Evolutionary conservation across 352 stramenopile genomes (phyloP).

Genomic region (Phytophthora tentaculata): DNA sequence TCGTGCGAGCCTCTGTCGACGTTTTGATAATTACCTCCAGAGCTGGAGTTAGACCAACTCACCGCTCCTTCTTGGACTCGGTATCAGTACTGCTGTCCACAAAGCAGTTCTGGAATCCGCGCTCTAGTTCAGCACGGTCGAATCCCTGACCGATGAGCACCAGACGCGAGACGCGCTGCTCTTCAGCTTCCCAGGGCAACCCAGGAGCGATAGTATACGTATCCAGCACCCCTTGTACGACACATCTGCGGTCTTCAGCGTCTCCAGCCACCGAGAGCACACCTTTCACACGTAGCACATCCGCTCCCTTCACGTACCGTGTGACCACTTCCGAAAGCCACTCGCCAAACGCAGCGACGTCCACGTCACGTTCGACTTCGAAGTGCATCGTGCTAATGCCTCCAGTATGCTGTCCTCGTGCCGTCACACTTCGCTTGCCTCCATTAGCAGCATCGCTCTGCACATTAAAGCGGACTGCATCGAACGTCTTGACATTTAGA

Average conservation of each 20-base stretch:
- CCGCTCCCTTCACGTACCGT: slow-evolving; percentile 54
- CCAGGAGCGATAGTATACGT: slow-evolving; percentile 79
- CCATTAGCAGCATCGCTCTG: slow-evolving; percentile 28
- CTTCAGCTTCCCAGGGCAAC: slow-evolving; percentile 34
- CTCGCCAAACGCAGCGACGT: slow-evolving; percentile 59
- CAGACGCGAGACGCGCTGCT: slow-evolving; percentile 54
- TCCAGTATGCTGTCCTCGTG: slow-evolving; percentile 51
- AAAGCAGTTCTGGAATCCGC: slow-evolving; percentile 55
- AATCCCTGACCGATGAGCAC: slow-evolving; percentile 75
- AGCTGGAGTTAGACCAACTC: slow-evolving; percentile 9
- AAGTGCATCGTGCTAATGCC: slow-evolving; percentile 66
- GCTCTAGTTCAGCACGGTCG: slow-evolving; percentile 47
- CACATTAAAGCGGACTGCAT: slow-evolving; percentile 61
- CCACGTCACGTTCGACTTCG: slow-evolving; percentile 51
- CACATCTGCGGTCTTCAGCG: slow-evolving; percentile 44
- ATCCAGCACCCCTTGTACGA: slow-evolving; percentile 76
- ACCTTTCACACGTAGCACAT: slow-evolving; percentile 74
- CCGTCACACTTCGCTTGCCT: slow-evolving; percentile 15
- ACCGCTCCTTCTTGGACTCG: slow-evolving; percentile 48
- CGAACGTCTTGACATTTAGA: slow-evolving; percentile 76
- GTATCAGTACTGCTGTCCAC: slow-evolving; percentile 7
- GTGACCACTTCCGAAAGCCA: slow-evolving; percentile 66
- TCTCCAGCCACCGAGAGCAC: slow-evolving; percentile 58
- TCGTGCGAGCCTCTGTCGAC: background rate
- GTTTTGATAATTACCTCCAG: slow-evolving; percentile 1